Conservation (phyloP, 768 basidiomycete species). For the Leccinum obscurum region DNA sequence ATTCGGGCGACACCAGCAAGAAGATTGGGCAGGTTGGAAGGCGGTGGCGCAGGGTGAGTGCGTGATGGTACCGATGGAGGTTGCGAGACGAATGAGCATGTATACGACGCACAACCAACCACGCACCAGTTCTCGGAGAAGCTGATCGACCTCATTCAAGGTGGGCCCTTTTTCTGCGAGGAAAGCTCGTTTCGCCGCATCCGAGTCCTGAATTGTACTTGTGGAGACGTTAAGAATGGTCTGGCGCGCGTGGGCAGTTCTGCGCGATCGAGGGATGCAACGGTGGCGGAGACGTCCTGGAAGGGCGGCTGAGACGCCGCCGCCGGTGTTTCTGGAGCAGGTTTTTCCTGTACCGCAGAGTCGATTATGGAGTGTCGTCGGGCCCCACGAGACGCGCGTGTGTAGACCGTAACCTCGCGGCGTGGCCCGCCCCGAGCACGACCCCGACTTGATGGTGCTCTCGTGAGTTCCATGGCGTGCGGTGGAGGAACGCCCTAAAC, state of each 20-base stretch:
- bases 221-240: conserved; percentile 64
- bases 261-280: conserved; percentile 28
- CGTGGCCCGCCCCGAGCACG: conserved; percentile 5
- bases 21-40: conserved; percentile 67
- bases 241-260: conserved; percentile 58
- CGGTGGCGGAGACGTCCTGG: conserved; percentile 2
- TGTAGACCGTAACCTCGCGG: conserved; percentile 12
- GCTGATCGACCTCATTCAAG: conserved; percentile 53
- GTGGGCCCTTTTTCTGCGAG: conserved; percentile 69
- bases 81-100: conserved; percentile 20
- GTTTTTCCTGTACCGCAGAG: not conserved
- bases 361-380: conserved; percentile 5
- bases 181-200: conserved; percentile 57
- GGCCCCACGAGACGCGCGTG: conserved; percentile 28
- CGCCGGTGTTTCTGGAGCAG: not conserved
- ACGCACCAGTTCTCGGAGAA: conserved; percentile 59
- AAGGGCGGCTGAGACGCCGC: not conserved
- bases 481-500: conserved; percentile 29
- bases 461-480: conserved; percentile 21
- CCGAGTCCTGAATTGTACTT: conserved; percentile 57
- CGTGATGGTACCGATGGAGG: conserved; percentile 63
- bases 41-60: conserved; percentile 68
- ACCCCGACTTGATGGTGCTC: conserved; percentile 6
- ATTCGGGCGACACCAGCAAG: conserved; percentile 60
- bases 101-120: not conserved